Evolutionary conservation across 306 rosid genomes (phyloP), one percentile per base, ranked within the genome.

Genomic region (Vicia faba): DNA sequence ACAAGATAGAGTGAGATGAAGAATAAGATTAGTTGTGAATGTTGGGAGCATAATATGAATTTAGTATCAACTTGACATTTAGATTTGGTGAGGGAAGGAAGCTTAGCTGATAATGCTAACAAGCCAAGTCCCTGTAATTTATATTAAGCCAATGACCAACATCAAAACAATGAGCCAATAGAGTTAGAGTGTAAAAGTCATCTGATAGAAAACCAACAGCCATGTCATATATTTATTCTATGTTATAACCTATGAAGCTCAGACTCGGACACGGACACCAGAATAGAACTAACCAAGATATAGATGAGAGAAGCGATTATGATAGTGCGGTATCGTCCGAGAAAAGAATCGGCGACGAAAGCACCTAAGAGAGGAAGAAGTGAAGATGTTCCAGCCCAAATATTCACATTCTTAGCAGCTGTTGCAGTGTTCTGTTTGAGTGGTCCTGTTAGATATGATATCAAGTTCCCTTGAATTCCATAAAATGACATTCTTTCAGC

Each of bases 311-410:
- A 81, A 13, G 91, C 81, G 2, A 79, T 3, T 3, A 84, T 26
- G 16, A 86, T 69, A 1, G 89, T 81, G 15, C 77, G 84, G 68
- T 77, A 86, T 41, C 88, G 89, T 15, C 92, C 92, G 3, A 86
- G 75, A 50, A 51, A 48, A 7, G 85, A 79, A 14, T 86, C 92
- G 13, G 92, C 88, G 1, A 81, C 33, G 8, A 77, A 81, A 5
- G 86, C 91, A 0, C 91, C 91, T 1, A 77, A 6, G 0, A 85
- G 71, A 10, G 91, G 82, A 40, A 85, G 81, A 50, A 85, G 53
- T 26, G 82, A 29, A 62, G 82, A 69, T 1, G 86, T 77, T 59
- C 91, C 91, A 10, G 77, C 58, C 91, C 91, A 85, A 0, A 75
- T 10, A 69, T 83, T 85, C 0, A 83, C 86, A 61, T 67, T 83